Evolutionary conservation across 108 stramenopile genomes (phyloP).

Genomic region (Skeletonema menzelii): DNA sequence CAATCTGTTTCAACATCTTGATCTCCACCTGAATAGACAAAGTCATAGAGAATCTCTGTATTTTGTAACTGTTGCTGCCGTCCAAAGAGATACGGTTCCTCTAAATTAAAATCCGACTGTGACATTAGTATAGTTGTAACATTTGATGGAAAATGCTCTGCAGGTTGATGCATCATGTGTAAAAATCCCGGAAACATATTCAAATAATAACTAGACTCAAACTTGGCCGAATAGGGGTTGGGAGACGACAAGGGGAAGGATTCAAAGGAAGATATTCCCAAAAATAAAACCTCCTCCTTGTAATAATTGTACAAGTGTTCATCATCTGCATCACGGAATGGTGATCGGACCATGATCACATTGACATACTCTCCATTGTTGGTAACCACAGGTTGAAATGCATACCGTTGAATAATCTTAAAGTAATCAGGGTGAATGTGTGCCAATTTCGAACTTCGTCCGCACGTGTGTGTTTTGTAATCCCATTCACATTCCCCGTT

Average conservation of each 20-base stretch:
- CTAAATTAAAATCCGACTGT: slow-evolving; percentile 42
- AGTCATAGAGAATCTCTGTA: slow-evolving; percentile 41
- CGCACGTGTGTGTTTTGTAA: slow-evolving; percentile 9
- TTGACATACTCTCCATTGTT: slow-evolving; percentile 35
- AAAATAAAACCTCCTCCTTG: slow-evolving; percentile 43
- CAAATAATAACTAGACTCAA: slow-evolving; percentile 31
- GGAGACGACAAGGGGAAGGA: slow-evolving; percentile 39
- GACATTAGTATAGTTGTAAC: slow-evolving; percentile 38
- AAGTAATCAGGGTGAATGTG: slow-evolving; percentile 44
- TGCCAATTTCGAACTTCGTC: slow-evolving; percentile 13
- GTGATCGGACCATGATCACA: slow-evolving; percentile 41
- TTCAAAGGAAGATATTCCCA: slow-evolving; percentile 49
- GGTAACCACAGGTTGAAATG: slow-evolving; percentile 45
- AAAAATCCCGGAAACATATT: slow-evolving; percentile 50
- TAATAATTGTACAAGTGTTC: slow-evolving; percentile 39
- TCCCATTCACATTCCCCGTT: slow-evolving; percentile 47
- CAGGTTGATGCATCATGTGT: slow-evolving; percentile 44
- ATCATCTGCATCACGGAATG: slow-evolving; percentile 28
- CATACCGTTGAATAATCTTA: slow-evolving; percentile 27
- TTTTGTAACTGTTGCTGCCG: background rate
- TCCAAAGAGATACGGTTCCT: slow-evolving; percentile 19
- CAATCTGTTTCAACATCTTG: slow-evolving; percentile 44
- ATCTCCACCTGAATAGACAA: slow-evolving; percentile 48
- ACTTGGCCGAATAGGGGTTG: slow-evolving; percentile 39
- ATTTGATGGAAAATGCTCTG: slow-evolving; percentile 21